Conservation (phyloP, 2,329 filamentous ascomycete species). For the Mariannaea elegans region DNA sequence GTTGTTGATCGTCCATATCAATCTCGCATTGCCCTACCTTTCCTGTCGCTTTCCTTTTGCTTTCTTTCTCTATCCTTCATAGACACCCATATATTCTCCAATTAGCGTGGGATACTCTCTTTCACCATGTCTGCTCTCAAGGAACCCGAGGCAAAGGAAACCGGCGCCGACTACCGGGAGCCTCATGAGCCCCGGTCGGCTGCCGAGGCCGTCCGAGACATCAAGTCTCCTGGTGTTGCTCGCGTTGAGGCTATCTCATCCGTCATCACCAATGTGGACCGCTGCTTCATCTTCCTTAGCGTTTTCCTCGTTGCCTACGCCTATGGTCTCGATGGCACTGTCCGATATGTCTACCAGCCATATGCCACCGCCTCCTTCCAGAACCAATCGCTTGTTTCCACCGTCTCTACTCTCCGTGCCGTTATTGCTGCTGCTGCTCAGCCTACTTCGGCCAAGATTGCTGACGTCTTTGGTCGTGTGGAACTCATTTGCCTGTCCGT, state of each 20-base stretch:
- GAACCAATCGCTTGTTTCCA: conserved; percentile 64
- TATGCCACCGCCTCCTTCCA: conserved; percentile 60
- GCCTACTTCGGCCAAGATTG: conserved; percentile 67
- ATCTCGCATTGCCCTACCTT: conserved; percentile 1
- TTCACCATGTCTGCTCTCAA: conserved; percentile 9
- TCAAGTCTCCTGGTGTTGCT: conserved; percentile 62
- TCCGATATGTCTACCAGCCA: conserved; percentile 66
- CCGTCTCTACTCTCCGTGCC: conserved; percentile 65
- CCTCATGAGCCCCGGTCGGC: conserved; percentile 13
- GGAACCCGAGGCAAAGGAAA: conserved; percentile 7
- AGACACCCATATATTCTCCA: too few relatives aligned
- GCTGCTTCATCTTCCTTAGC: conserved; percentile 65
- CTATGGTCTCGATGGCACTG: conserved; percentile 67
- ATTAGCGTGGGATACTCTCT: too few relatives aligned
- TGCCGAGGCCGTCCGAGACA: conserved; percentile 40
- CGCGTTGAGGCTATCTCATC: conserved; percentile 66
- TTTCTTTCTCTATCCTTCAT: not conserved
- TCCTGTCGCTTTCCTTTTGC: not conserved
- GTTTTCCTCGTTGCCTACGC: conserved; percentile 72
- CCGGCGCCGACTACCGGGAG: not conserved
- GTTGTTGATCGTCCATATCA: conserved; percentile 13
- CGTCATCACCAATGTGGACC: conserved; percentile 61
- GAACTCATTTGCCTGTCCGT: conserved; percentile 65
- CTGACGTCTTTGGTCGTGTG: conserved; percentile 70
- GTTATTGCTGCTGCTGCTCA: conserved; percentile 69